phyloP scores from a whole-genome alignment of 2,329 filamentous ascomycete species.

The Meredithiella fracta region DNA sequence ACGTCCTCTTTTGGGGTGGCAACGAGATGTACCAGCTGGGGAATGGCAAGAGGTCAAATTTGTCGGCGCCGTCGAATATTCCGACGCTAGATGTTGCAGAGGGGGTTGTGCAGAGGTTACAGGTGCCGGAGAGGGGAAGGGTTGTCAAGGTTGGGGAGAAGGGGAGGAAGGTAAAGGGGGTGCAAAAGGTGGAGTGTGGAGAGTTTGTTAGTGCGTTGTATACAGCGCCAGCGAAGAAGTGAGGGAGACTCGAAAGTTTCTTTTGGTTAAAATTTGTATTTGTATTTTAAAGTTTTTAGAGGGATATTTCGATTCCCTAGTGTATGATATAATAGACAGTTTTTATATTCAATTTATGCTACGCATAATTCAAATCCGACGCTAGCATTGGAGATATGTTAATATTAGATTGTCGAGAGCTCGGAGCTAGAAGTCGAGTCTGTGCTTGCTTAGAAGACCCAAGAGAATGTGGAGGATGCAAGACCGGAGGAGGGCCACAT shows the following conservation, averaged over 20 bases:
- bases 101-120: conserved; percentile 52
- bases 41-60: conserved; percentile 73
- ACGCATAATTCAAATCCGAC: no score
- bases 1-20: conserved; percentile 84
- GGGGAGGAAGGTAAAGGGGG: conserved; percentile 56
- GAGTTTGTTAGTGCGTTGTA: conserved; percentile 70
- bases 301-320: neutral
- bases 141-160: conserved; percentile 42
- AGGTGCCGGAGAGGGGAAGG: conserved; percentile 62
- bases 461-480: no score
- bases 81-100: conserved; percentile 50
- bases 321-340: no score
- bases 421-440: no score
- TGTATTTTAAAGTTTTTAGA: neutral
- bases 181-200: conserved; percentile 81
- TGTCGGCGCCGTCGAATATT: conserved; percentile 61
- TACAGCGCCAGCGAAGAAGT: conserved; percentile 28
- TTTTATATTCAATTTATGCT: no score
- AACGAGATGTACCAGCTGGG: conserved; percentile 91
- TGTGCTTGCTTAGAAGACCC: no score
- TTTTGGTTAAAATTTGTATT: neutral
- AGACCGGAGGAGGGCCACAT: neutral
- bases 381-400: neutral
- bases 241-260: neutral
- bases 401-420: neutral